Evolutionary conservation across 192 early-diverging fungal species (phyloP).

Genomic region (Coemansia asiatica): DNA sequence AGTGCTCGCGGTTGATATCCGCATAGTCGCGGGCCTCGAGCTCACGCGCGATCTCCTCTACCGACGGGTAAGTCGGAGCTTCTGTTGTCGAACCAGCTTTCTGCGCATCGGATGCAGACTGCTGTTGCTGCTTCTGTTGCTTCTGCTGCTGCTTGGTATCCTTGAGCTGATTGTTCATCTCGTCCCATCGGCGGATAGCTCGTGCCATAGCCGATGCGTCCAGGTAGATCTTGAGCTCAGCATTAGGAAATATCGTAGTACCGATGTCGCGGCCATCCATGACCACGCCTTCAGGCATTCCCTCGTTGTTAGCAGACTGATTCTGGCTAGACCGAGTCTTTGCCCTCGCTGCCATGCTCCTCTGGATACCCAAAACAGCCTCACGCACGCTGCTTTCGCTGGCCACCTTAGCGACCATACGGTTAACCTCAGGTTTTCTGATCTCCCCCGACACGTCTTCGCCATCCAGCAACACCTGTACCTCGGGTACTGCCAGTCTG

Average conservation of each 20-base stretch:
- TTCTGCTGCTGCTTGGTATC: constrained; percentile 1
- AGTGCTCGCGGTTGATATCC: constrained; percentile 64
- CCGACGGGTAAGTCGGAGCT: constrained; percentile 28
- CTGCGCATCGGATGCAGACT: background rate
- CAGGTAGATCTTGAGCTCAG: constrained; percentile 77
- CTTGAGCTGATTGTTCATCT: constrained; percentile 52
- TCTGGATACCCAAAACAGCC: constrained; percentile 58
- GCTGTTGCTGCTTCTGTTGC: constrained; percentile 12
- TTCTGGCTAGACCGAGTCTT: constrained; percentile 16
- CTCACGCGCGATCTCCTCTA: constrained; percentile 62
- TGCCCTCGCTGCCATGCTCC: constrained; percentile 51
- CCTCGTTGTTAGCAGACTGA: background rate
- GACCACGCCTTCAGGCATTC: constrained; percentile 58
- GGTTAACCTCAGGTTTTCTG: constrained; percentile 58
- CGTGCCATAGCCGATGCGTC: constrained; percentile 64
- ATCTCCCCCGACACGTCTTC: constrained; percentile 68
- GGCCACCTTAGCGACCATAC: constrained; percentile 62
- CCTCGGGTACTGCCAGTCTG: constrained; percentile 30
- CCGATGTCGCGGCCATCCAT: constrained; percentile 88
- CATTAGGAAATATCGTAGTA: constrained; percentile 69
- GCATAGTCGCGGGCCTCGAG: constrained; percentile 66
- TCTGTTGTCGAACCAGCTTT: background rate
- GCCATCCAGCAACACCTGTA: constrained; percentile 54
- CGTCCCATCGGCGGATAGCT: constrained; percentile 67
- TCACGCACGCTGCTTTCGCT: constrained; percentile 59